Evolutionary conservation across 345 rosid genomes (phyloP).

Genomic region (Hypericum perforatum): DNA sequence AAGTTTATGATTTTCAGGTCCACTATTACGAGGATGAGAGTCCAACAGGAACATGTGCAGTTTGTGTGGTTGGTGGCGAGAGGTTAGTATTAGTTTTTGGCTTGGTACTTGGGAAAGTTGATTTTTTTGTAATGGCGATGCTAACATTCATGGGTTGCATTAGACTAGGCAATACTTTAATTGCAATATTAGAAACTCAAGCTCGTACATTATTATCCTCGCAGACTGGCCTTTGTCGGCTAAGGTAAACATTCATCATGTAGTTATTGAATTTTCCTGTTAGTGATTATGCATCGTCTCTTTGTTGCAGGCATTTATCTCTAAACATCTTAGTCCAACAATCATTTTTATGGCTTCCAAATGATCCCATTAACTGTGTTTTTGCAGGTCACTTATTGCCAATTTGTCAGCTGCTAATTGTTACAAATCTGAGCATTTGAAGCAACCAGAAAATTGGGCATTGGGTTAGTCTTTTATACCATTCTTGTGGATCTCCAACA

Average conservation of each 20-base stretch:
- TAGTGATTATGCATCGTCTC: too few relatives aligned
- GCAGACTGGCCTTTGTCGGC: too few relatives aligned
- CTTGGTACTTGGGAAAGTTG: background rate
- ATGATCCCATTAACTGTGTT: background rate
- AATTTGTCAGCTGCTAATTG: slow-evolving; percentile 94
- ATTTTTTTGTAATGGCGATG: too few relatives aligned
- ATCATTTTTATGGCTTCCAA: background rate
- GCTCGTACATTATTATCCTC: too few relatives aligned
- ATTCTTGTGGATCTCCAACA: slow-evolving; percentile 1
- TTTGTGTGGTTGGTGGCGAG: slow-evolving; percentile 95
- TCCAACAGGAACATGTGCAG: slow-evolving; percentile 89
- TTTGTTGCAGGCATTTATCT: too few relatives aligned
- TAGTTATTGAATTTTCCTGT: too few relatives aligned
- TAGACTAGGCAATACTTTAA: too few relatives aligned
- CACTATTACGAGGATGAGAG: slow-evolving; percentile 79
- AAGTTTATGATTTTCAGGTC: slow-evolving; percentile 32
- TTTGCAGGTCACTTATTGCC: slow-evolving; percentile 64
- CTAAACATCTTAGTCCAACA: too few relatives aligned
- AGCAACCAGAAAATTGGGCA: slow-evolving; percentile 89
- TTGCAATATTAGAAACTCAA: too few relatives aligned
- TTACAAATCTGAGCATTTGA: slow-evolving; percentile 82
- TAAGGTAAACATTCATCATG: too few relatives aligned
- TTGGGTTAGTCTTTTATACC: slow-evolving; percentile 35
- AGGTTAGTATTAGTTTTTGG: slow-evolving; percentile 34
- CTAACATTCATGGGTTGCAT: too few relatives aligned